Evolutionary conservation across 768 basidiomycete species (phyloP).

Genomic region (Tephrocybe sp.): DNA sequence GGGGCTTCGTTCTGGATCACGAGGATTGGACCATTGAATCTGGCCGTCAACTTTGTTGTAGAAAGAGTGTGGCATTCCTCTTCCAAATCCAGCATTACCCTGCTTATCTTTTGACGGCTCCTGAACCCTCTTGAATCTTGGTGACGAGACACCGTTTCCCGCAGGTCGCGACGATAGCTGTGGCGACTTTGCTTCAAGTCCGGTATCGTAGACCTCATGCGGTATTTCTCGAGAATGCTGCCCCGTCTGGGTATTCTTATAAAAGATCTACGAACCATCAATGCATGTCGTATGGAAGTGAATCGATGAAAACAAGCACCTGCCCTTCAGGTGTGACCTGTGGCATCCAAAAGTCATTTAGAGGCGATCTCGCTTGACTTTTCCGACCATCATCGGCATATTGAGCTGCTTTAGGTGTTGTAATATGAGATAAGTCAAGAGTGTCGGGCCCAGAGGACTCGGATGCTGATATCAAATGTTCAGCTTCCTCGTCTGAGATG

Average conservation of each 20-base stretch:
- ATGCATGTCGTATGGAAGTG: neutral
- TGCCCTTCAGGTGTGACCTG: constrained; percentile 79
- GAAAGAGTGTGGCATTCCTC: constrained; percentile 75
- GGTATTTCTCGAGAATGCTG: constrained; percentile 85
- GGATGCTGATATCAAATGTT: constrained; percentile 54
- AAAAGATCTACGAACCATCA: constrained; percentile 71
- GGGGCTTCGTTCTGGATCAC: constrained; percentile 23
- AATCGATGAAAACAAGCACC: constrained; percentile 41
- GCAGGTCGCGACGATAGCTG: constrained; percentile 56
- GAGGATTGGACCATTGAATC: constrained; percentile 70
- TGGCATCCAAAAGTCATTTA: constrained; percentile 89
- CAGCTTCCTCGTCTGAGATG: constrained; percentile 80
- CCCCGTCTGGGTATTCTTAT: constrained; percentile 86
- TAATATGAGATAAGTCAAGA: constrained; percentile 13
- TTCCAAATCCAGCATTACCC: constrained; percentile 54
- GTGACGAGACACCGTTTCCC: constrained; percentile 49
- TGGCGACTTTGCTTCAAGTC: constrained; percentile 58
- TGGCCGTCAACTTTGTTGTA: constrained; percentile 68
- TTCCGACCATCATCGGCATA: constrained; percentile 54
- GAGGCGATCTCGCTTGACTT: constrained; percentile 37
- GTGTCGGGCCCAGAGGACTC: constrained; percentile 41
- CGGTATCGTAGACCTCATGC: constrained; percentile 59
- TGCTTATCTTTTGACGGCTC: constrained; percentile 35
- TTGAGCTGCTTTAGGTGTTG: neutral
- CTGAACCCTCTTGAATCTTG: constrained; percentile 34